Base-by-base conservation (phyloP, 495 filamentous ascomycete genomes). In the Aspergillus sparsus region DNA sequence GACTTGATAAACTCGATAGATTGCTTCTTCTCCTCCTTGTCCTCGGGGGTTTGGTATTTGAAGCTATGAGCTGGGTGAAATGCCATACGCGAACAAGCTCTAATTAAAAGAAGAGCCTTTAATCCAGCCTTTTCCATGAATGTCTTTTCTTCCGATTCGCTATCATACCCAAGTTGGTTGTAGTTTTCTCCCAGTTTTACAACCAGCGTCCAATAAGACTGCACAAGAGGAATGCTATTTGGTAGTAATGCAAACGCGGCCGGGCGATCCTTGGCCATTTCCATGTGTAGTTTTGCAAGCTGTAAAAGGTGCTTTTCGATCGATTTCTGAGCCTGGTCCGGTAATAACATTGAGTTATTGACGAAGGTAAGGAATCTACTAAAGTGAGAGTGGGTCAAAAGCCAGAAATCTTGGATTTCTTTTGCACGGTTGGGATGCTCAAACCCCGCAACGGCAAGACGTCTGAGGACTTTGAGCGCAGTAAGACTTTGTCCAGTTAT, bases 261-360 rank as follows among this genome's bases (percentile, higher is more conserved):
- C 9, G 92, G 87, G 66, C 93, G 91, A 10, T 73, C 69, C 51
- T 79, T 80, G 5, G 87, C 84, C 88, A 97, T 93, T 42, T 92
- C 85, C 21, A 94, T 77, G 71, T 97, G 93, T 8, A 98, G 78
- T 74, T 98, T 98, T 10, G 93, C 86, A 49, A 97, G 85, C 68
- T 97, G 93, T 51, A 95, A 67, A 7, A 95, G 75, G 61, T 97
- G 93, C 65, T 92, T 92, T 62, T 90, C 89, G n/a, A 95, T 74
- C 33, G 87, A 62, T 27, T 76, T 71, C 27, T 73, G 70, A 8
- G 78, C 65, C 33, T 72, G 57, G n/a, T 75, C 65, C 6, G 69
- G 68, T n/a, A 69, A 31, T 7, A 62, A 58, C 13, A 45, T 49
- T 27, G 66, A 64, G 11, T 68, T 68, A 47, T 71, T 66, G 49